A percentile compares a stretch with the other conserved stretches of the same genome.
Conservation (phyloP, 2,329 filamentous ascomycete genomes). For the Drechslerella coelobrocha region DNA sequence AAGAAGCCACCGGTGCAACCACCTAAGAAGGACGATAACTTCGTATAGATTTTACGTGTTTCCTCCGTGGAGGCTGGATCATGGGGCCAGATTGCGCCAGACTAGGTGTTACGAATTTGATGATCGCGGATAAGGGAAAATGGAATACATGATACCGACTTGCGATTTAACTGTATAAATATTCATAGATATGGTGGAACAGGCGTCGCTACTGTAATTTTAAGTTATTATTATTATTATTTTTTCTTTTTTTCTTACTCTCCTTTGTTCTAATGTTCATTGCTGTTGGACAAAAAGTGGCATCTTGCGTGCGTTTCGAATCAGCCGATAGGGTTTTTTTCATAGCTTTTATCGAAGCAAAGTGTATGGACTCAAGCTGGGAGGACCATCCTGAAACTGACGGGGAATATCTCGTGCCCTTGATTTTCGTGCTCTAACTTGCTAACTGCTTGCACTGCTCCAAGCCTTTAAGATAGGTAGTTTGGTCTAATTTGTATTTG, state of each 20-base stretch:
- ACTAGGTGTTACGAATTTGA: no score
- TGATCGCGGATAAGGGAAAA: background rate
- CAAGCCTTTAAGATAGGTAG: no score
- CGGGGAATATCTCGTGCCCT: no score
- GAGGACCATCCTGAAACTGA: no score
- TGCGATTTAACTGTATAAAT: conserved; percentile 33
- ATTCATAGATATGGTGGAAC: conserved; percentile 37
- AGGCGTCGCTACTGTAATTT: conserved; percentile 28
- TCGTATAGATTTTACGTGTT: no score
- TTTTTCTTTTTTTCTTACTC: conserved; percentile 11
- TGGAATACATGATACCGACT: background rate
- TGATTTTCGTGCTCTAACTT: background rate
- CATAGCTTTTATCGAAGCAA: background rate
- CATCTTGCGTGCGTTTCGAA: conserved; percentile 16
- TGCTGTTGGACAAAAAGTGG: conserved; percentile 23
- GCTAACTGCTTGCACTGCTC: no score
- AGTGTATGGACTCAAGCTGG: no score
- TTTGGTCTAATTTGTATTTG: no score
- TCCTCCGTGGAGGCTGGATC: no score
- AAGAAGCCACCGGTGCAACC: conserved; percentile 42
- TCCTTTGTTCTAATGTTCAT: conserved; percentile 11
- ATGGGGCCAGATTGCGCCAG: no score
- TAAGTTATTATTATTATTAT: conserved; percentile 16
- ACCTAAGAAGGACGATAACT: conserved; percentile 23
- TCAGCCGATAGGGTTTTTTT: background rate